These are phyloP conservation scores for Penicillium maclennaniae DNA, from an alignment of 495 filamentous ascomycete species.

Conservation along the genomic window DNA sequence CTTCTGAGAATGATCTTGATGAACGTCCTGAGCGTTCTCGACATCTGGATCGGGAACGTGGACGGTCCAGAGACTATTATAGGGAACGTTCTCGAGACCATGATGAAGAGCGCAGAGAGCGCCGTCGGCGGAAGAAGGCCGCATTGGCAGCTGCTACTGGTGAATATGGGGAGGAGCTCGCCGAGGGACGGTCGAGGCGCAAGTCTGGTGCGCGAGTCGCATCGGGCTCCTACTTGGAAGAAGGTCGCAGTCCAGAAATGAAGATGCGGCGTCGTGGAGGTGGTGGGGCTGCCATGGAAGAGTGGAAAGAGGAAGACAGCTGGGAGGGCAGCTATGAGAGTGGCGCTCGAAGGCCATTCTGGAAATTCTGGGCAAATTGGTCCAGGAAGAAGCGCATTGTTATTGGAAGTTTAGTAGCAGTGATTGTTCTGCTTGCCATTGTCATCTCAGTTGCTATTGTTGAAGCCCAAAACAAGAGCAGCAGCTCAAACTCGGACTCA, in stretches of 20 bases:
- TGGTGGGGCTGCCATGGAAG: conserved; percentile 30
- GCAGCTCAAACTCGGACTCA: conserved; percentile 21
- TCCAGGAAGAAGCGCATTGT: conserved; percentile 36
- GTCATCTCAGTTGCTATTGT: conserved; percentile 71
- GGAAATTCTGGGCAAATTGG: conserved; percentile 33
- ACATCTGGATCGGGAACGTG: not conserved
- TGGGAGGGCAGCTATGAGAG: conserved; percentile 31
- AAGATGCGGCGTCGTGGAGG: conserved; percentile 38
- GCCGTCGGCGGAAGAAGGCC: conserved; percentile 29
- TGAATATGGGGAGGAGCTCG: conserved; percentile 22
- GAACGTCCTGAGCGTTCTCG: conserved; percentile 18
- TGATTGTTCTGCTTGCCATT: conserved; percentile 63
- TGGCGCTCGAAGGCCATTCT: conserved; percentile 20
- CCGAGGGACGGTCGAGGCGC: conserved; percentile 30
- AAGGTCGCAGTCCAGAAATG: conserved; percentile 48
- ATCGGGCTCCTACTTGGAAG: conserved; percentile 66
- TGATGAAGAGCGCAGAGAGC: conserved; percentile 35
- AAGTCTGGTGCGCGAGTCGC: conserved; percentile 56
- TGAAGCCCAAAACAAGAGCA: conserved; percentile 60
- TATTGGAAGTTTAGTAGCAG: conserved; percentile 32
- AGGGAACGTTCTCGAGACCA: conserved; percentile 21
- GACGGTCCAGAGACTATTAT: no score
- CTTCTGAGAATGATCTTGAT: conserved; percentile 50
- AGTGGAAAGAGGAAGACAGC: conserved; percentile 30
- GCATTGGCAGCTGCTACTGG: conserved; percentile 25